phyloP scores from a whole-genome alignment of 345 rosid genomes.

The Syzygium aqueum region DNA sequence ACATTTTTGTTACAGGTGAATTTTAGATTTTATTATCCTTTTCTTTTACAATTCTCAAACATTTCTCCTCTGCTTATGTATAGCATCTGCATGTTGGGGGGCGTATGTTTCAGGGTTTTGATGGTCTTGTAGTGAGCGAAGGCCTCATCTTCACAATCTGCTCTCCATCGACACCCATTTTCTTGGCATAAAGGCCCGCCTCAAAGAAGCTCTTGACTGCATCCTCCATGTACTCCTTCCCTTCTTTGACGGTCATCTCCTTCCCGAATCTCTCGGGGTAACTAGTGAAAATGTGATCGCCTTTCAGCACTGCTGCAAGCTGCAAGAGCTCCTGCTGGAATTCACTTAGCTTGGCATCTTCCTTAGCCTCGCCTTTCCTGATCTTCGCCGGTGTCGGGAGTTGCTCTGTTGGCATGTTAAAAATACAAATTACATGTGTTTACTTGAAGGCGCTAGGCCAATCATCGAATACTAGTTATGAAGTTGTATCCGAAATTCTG shows the following conservation, averaged over 20 bases:
- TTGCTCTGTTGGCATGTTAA: slow-evolving; percentile 12
- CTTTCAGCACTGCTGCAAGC: slow-evolving; percentile 76
- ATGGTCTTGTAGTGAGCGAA: slow-evolving; percentile 62
- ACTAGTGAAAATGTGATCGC: slow-evolving; percentile 49
- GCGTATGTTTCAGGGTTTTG: slow-evolving; percentile 5
- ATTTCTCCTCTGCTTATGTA: not conserved
- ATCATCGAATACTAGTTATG: not conserved
- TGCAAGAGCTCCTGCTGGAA: slow-evolving; percentile 84
- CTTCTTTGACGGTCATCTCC: slow-evolving; percentile 73
- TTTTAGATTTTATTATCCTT: not conserved
- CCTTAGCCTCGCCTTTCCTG: slow-evolving; percentile 50
- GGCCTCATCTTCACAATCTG: slow-evolving; percentile 79
- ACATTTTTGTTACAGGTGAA: not conserved
- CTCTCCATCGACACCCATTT: slow-evolving; percentile 72
- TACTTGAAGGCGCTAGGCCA: not conserved
- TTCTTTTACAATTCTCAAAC: not conserved
- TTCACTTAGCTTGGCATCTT: slow-evolving; percentile 55
- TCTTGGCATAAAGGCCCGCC: slow-evolving; percentile 49
- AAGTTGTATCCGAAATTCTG: not conserved
- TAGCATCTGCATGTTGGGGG: not conserved
- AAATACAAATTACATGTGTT: not conserved
- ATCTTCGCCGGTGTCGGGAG: slow-evolving; percentile 59
- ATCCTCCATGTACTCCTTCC: slow-evolving; percentile 74
- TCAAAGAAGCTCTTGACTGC: slow-evolving; percentile 66
- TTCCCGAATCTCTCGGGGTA: slow-evolving; percentile 39